Conservation (phyloP, 441 rosid species). For the Biscutella laevigata region DNA sequence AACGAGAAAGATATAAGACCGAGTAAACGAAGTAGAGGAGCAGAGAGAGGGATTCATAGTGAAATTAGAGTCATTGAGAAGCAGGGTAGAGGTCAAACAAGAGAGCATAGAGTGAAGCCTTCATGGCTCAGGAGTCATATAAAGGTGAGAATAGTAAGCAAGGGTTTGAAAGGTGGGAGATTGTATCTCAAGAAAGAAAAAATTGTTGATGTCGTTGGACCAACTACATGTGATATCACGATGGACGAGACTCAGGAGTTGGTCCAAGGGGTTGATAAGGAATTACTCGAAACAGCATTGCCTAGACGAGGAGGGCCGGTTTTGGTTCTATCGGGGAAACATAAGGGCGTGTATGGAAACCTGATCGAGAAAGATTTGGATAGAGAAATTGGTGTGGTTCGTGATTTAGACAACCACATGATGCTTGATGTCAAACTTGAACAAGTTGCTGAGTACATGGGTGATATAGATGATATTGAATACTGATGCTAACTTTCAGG, state of each 20-base stretch:
- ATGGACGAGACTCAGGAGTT: constrained; percentile 66
- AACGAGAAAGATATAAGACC: constrained; percentile 10
- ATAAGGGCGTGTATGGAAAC: constrained; percentile 53
- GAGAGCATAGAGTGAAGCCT: constrained; percentile 15
- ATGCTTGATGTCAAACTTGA: constrained; percentile 59
- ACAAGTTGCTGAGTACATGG: constrained; percentile 73
- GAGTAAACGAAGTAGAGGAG: constrained; percentile 26
- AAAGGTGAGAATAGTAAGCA: constrained; percentile 59
- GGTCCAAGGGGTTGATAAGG: constrained; percentile 63
- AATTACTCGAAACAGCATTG: constrained; percentile 68
- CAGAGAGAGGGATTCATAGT: constrained; percentile 18
- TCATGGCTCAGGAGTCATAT: constrained; percentile 70
- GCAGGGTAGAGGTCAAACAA: constrained; percentile 6
- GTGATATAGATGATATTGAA: constrained; percentile 57
- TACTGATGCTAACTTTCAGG: constrained; percentile 33
- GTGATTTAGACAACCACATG: constrained; percentile 50
- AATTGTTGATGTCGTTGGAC: constrained; percentile 67
- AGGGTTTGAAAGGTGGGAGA: constrained; percentile 57
- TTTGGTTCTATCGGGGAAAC: constrained; percentile 50
- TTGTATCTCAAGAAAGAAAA: constrained; percentile 64
- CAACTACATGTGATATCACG: constrained; percentile 45
- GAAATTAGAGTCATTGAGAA: constrained; percentile 17
- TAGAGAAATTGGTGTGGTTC: constrained; percentile 51
- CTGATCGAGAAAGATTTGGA: constrained; percentile 59
- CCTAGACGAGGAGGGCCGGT: constrained; percentile 60